A percentile compares a stretch with the other conserved stretches of the same genome.
phyloP scores from a whole-genome alignment of 2,329 filamentous ascomycete species.

The Cladosporium sp. region DNA sequence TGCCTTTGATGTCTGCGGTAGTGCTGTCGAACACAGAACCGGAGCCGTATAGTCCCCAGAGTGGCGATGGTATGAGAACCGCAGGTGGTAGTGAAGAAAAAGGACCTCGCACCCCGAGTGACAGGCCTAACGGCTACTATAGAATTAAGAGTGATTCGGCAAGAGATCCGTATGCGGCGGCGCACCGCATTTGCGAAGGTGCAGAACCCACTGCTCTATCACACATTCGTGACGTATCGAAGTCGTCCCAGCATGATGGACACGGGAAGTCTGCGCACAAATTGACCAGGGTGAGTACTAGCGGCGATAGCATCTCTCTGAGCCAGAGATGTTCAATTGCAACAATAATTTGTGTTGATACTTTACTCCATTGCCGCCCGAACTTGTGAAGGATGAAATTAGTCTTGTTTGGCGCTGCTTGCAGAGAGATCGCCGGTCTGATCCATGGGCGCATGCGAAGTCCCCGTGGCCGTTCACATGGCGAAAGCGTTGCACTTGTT shows the following conservation, averaged over 20 bases:
- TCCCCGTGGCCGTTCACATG: constrained; percentile 4
- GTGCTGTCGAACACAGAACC: not conserved
- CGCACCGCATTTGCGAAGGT: constrained; percentile 7
- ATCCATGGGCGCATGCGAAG: not conserved
- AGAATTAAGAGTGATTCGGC: not conserved
- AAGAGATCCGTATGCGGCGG: not conserved
- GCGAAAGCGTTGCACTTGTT: constrained; percentile 3
- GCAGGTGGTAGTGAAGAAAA: not conserved
- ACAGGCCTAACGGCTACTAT: not conserved
- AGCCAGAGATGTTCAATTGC: not conserved
- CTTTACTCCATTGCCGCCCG: not conserved
- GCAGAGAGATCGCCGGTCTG: not conserved
- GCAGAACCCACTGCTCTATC: constrained; percentile 13
- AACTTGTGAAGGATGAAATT: not conserved
- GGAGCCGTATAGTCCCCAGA: not conserved
- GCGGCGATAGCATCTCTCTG: constrained; percentile 3
- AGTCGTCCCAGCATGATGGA: constrained; percentile 3
- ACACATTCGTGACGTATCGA: constrained; percentile 17
- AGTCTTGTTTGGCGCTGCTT: not conserved
- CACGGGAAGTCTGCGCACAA: constrained; percentile 11
- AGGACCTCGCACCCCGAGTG: not conserved
- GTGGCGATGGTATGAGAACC: not conserved
- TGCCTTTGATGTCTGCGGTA: not conserved
- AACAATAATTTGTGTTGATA: not conserved
- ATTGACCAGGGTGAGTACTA: constrained; percentile 1